Conservation (phyloP, 2,329 filamentous ascomycete genomes). For the Pseudopithomyces maydicus region DNA sequence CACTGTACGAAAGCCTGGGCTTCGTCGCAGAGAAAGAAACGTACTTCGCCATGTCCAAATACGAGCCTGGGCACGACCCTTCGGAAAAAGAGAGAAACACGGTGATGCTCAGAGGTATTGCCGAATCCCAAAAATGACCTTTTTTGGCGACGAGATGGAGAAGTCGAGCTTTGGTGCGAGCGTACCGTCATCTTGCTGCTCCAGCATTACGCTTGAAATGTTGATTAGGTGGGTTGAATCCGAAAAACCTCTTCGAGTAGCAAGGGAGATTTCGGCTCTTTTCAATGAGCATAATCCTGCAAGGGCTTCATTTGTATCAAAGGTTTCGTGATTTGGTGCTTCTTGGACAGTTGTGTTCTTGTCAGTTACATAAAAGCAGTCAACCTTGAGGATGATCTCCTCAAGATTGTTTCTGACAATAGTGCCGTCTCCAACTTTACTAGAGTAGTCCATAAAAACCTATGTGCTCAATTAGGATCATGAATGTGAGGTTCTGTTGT, state of each 20-base stretch:
- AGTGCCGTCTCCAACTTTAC: slow-evolving; percentile 1
- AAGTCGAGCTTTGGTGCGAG: no score
- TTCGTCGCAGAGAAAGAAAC: slow-evolving; percentile 28
- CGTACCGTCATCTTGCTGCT: background rate
- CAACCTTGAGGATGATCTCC: background rate
- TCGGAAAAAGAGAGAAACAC: slow-evolving; percentile 34
- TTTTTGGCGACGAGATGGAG: background rate
- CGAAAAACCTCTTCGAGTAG: background rate
- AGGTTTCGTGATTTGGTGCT: background rate
- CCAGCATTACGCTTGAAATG: background rate
- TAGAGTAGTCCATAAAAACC: slow-evolving; percentile 14
- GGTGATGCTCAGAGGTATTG: slow-evolving; percentile 31
- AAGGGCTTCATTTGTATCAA: background rate
- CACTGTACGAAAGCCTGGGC: slow-evolving; percentile 45
- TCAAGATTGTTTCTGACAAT: slow-evolving; percentile 3
- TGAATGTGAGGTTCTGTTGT: background rate
- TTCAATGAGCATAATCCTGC: background rate
- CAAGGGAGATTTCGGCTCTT: background rate
- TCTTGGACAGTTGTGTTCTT: background rate
- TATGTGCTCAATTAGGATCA: slow-evolving; percentile 3
- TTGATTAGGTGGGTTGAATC: background rate
- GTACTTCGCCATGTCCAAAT: slow-evolving; percentile 33
- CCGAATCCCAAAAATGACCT: slow-evolving; percentile 2
- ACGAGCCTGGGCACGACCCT: slow-evolving; percentile 19
- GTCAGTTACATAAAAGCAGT: background rate